Evolutionary conservation across 2,329 filamentous ascomycete species (phyloP), one percentile per base, ranked within the genome.

Genomic region (Ophiocordyceps robertsii): DNA sequence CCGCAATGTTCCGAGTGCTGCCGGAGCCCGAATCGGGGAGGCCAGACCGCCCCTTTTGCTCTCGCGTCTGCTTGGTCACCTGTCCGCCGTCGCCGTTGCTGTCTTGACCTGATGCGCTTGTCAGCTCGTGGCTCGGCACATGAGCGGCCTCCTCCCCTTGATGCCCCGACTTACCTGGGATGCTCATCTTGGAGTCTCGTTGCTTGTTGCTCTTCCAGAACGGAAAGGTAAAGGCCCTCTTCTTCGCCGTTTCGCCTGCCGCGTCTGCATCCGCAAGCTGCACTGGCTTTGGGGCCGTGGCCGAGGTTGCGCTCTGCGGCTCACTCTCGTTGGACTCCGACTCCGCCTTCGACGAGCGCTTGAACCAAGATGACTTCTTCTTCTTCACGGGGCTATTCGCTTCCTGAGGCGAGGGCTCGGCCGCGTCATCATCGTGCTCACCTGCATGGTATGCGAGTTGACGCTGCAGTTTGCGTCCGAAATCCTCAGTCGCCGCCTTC

Each of bases 1-100:
- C 73, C 47, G 78, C 79, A 53, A 75, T 83, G 61, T 71, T 72
- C 44, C 72, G 71, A 47, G 63, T 64, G 29, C 54, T 51, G 16
- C 60, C 59, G 45, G 58, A 59, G 29, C 60, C 58, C 29, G 60
- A 61, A 27, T 61, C 61, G 17, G 58, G 54, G 46, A 62, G 56
- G 35, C 50, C 55, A 40, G 52, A 46, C 27, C 53, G 49, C 37
- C 49, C 51, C 24, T 43, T 47, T 29, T 29, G 16, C 36, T 42
- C 29, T 11, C 37, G 37, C 8, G 35, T 21, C 19, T 33, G 35
- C 42, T 37, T 44, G 3, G 39, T 13, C 9, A 27, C 24, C 21
- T 19, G 29, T n/a, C 27, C 19, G n/a, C 13, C 31, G 10, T 38
- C 30, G 8, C 11, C 36, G 21, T 8, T 19, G 14, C 12, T 5